Percentiles rank a stretch among this genome's conserved stretches.
These are phyloP conservation scores for Lumnitzera racemosa DNA, from an alignment of 345 rosid species.

Conservation along the genomic window DNA sequence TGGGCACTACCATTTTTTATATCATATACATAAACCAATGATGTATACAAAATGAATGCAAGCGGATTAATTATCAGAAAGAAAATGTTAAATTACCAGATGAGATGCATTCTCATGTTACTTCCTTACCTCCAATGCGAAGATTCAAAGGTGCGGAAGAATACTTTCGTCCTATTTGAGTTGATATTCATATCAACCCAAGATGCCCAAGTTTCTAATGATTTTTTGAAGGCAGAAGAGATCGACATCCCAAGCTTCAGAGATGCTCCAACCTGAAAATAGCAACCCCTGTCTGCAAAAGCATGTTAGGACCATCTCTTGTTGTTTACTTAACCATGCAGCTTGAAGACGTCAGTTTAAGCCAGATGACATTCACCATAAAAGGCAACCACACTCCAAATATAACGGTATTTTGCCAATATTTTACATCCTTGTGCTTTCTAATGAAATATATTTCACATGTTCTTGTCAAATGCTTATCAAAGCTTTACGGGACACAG, in stretches of 20 bases:
- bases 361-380: conserved; percentile 1
- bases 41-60: not conserved
- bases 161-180: conserved; percentile 33
- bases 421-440: too few species aligned
- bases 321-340: not conserved
- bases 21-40: not conserved
- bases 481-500: too few species aligned
- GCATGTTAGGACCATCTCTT: conserved; percentile 25
- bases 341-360: not conserved
- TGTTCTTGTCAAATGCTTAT: too few species aligned
- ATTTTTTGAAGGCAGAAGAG: conserved; percentile 27
- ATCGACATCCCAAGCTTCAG: conserved; percentile 49
- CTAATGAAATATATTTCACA: too few species aligned
- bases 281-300: conserved; percentile 58
- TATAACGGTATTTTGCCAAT: not conserved
- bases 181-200: conserved; percentile 36
- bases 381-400: not conserved
- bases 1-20: not conserved
- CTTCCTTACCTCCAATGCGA: conserved; percentile 61
- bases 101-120: not conserved
- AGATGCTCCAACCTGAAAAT: conserved; percentile 44
- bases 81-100: not conserved
- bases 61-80: not conserved
- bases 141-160: conserved; percentile 65
- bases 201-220: conserved; percentile 41